phyloP scores from a whole-genome alignment of 306 rosid species.

The Prunus kanzakura region DNA sequence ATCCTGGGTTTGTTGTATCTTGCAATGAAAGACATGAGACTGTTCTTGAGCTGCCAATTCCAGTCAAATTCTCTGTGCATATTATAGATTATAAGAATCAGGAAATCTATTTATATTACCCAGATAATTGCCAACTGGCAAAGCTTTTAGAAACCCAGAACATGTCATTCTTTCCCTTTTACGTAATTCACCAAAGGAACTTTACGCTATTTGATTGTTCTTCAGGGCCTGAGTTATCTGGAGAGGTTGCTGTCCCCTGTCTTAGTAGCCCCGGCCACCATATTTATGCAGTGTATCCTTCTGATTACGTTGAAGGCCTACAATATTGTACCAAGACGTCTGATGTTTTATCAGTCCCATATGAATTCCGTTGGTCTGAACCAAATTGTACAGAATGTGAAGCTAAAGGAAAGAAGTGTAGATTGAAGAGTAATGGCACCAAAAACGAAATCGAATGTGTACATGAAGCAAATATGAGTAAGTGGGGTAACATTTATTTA shows the following conservation, averaged over 20 bases:
- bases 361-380: slow-evolving; percentile 18
- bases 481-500: too few species aligned
- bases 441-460: background rate
- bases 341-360: background rate
- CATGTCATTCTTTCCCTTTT: slow-evolving; percentile 21
- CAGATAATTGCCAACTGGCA: slow-evolving; percentile 8
- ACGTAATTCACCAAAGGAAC: rapidly evolving
- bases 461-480: too few species aligned
- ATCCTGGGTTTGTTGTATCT: slow-evolving; percentile 33
- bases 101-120: slow-evolving; percentile 17
- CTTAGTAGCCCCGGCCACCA: too few species aligned
- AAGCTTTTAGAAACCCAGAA: background rate
- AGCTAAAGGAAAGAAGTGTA: slow-evolving; percentile 23
- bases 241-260: too few species aligned
- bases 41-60: slow-evolving; percentile 28
- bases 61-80: slow-evolving; percentile 21
- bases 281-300: too few species aligned
- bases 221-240: background rate
- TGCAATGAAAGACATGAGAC: slow-evolving; percentile 15
- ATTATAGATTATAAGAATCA: slow-evolving; percentile 29
- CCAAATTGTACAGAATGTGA: slow-evolving; percentile 38
- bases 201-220: slow-evolving; percentile 32
- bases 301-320: too few species aligned
- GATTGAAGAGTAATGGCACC: slow-evolving; percentile 16
- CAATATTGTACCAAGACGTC: slow-evolving; percentile 27